These are phyloP conservation scores for Coemansia sp. DNA, from an alignment of 192 early-diverging fungal species.

Conservation along the genomic window DNA sequence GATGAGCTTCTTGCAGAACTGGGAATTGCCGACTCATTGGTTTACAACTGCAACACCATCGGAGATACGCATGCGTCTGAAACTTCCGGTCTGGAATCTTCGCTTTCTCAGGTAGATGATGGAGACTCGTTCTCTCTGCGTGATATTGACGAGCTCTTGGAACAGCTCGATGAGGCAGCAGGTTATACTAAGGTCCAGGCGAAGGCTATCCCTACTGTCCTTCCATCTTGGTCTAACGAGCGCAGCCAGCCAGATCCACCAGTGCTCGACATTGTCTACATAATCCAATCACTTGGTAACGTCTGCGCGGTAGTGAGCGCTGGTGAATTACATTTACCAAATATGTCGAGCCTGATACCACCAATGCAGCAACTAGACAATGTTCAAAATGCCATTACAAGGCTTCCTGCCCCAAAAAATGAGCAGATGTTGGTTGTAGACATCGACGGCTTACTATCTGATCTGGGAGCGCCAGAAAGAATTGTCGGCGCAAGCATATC, in stretches of 20 bases:
- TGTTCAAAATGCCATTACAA: neutral
- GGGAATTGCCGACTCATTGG: constrained; percentile 17
- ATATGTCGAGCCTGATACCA: neutral
- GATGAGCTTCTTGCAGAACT: constrained; percentile 39
- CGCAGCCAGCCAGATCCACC: neutral
- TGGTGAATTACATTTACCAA: neutral
- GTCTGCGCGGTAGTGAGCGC: neutral
- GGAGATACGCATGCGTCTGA: neutral
- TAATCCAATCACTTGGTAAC: constrained; percentile 3
- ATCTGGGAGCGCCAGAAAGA: constrained; percentile 4
- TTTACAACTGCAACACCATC: constrained; percentile 3
- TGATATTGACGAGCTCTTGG: constrained; percentile 41
- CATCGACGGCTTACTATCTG: neutral
- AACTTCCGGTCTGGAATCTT: neutral
- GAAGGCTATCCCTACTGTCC: neutral
- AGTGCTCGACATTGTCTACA: constrained; percentile 1
- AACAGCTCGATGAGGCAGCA: constrained; percentile 23
- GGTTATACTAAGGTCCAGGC: neutral
- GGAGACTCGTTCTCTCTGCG: constrained; percentile 26
- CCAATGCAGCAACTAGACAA: neutral
- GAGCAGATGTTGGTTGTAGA: neutral
- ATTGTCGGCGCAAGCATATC: neutral
- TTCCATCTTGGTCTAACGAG: neutral
- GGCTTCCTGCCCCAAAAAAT: neutral
- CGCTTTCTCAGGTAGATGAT: neutral